These are phyloP conservation scores for Pleurotus eryngii DNA, from an alignment of 768 basidiomycete species.

Conservation along the genomic window DNA sequence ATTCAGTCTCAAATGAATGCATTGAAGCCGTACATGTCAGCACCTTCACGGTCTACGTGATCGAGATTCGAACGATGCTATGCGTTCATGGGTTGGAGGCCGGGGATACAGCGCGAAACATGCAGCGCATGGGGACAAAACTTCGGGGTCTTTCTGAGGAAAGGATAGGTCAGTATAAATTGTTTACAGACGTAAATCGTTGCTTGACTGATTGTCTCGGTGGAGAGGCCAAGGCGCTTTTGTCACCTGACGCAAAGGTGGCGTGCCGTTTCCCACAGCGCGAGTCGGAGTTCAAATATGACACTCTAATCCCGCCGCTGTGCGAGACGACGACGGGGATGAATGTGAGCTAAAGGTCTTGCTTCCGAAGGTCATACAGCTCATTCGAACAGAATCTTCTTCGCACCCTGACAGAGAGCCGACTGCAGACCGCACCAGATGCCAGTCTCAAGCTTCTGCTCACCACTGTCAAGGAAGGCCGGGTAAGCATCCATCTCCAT, in stretches of 20 bases:
- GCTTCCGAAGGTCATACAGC: conserved; percentile 6
- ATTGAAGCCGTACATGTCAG: no score
- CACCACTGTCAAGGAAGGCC: conserved; percentile 80
- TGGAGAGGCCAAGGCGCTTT: no score
- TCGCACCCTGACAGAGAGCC: conserved; percentile 78
- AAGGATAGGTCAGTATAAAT: no score
- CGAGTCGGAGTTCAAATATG: conserved; percentile 6
- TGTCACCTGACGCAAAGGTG: not conserved
- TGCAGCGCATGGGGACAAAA: no score
- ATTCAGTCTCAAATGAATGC: no score
- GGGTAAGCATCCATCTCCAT: conserved; percentile 51
- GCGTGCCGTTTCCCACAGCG: conserved; percentile 1
- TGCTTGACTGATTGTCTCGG: no score
- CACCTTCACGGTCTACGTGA: no score
- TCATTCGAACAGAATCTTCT: conserved; percentile 69
- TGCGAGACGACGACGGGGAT: conserved; percentile 31
- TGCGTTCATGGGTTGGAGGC: no score
- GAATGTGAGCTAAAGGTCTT: conserved; percentile 34
- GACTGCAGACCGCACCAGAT: conserved; percentile 57
- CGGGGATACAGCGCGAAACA: no score
- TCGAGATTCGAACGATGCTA: no score
- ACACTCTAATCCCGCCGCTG: conserved; percentile 9
- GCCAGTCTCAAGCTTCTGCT: conserved; percentile 80
- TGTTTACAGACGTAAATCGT: no score
- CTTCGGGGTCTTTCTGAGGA: no score